A percentile compares a stretch with the other conserved stretches of the same genome.
phyloP scores from a whole-genome alignment of 2,329 filamentous ascomycete species.

The Stachybotrys chlorohalonatus region DNA sequence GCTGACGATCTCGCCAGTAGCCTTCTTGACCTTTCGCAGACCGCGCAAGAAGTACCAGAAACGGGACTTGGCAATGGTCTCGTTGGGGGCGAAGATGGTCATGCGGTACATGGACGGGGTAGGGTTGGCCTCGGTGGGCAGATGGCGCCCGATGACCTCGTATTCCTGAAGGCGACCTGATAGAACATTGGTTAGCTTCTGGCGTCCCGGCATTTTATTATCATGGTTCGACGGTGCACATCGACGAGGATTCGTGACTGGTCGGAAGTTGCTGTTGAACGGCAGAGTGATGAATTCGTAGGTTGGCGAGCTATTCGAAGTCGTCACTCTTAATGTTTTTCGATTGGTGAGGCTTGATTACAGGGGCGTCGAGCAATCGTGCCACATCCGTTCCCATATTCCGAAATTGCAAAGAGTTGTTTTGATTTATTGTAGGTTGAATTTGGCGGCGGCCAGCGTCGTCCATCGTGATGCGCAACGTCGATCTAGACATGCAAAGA shows the following conservation, averaged over 20 bases:
- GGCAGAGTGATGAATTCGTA: background rate
- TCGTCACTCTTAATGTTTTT: background rate
- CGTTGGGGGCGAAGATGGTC: constrained; percentile 98
- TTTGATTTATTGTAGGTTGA: background rate
- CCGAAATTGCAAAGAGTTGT: background rate
- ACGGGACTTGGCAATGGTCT: constrained; percentile 97
- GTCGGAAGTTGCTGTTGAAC: background rate
- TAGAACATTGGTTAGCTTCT: background rate
- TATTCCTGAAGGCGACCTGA: constrained; percentile 99
- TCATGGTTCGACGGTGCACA: background rate
- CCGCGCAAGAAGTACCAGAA: constrained; percentile 99
- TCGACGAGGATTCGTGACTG: background rate
- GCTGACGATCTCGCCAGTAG: constrained; percentile 97
- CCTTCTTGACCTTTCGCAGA: constrained; percentile 99
- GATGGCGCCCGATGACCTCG: constrained; percentile 99
- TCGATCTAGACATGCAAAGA: constrained; percentile 9
- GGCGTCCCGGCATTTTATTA: background rate
- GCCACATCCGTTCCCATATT: background rate
- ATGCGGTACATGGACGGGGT: constrained; percentile 99
- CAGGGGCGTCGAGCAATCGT: too few relatives aligned
- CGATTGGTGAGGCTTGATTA: background rate
- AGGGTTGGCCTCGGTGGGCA: constrained; percentile 96
- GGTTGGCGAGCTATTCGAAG: background rate
- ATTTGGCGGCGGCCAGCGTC: background rate
- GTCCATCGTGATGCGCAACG: background rate